Evolutionary conservation across 768 basidiomycete species (phyloP).

Genomic region (Collybia sordida): DNA sequence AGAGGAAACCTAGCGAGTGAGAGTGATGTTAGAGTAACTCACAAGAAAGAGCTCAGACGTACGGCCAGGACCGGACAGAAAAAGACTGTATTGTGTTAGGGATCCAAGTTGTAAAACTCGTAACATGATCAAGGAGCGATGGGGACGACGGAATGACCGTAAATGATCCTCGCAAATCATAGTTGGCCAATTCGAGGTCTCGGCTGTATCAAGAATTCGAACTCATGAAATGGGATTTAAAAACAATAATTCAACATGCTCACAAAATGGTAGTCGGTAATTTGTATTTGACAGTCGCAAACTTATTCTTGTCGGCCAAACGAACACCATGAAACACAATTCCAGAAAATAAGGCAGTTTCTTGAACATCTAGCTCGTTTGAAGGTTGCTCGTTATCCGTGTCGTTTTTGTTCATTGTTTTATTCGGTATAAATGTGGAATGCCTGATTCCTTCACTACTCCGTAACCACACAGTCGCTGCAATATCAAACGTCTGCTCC

Average conservation of each 20-base stretch:
- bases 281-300: constrained; percentile 21
- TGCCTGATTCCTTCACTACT: constrained; percentile 2
- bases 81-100: constrained; percentile 23
- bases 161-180: constrained; percentile 36
- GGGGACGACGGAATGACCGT: constrained; percentile 31
- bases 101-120: constrained; percentile 29
- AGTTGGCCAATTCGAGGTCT: constrained; percentile 19
- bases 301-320: constrained; percentile 22
- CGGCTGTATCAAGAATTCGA: constrained; percentile 13
- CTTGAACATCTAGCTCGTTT: background rate
- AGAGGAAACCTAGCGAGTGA: constrained; percentile 19
- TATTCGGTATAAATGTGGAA: background rate
- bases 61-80: constrained; percentile 27
- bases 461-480: constrained; percentile 19
- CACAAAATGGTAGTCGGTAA: constrained; percentile 32
- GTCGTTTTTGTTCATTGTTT: constrained; percentile 2
- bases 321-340: constrained; percentile 26
- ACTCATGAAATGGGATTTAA: background rate
- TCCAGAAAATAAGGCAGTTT: constrained; percentile 20
- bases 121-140: constrained; percentile 25
- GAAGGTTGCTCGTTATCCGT: constrained; percentile 10
- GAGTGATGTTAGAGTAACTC: background rate
- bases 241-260: constrained; percentile 6
- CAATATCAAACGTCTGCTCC: constrained; percentile 17
- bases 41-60: constrained; percentile 4